phyloP scores from a whole-genome alignment of 2,329 filamentous ascomycete genomes.

The Xylariales sp. region DNA sequence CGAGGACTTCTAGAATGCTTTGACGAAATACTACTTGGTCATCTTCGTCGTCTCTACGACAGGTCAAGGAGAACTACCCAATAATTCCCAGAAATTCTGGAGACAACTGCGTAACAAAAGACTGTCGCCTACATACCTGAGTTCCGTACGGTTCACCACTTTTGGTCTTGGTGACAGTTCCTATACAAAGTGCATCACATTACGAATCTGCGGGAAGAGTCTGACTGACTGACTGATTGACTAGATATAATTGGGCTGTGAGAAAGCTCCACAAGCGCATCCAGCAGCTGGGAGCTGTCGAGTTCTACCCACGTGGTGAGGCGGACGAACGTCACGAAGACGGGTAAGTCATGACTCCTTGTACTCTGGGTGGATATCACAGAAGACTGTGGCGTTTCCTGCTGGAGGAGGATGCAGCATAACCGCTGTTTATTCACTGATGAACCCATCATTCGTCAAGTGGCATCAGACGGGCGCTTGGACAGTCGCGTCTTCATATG shows the following conservation, averaged over 20 bases:
- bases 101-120: conserved; percentile 74
- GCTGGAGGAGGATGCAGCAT: too few species aligned
- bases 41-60: conserved; percentile 88
- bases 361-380: too few species aligned
- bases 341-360: conserved; percentile 52
- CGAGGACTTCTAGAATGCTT: conserved; percentile 43
- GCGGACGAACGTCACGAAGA: conserved; percentile 92
- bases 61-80: conserved; percentile 88
- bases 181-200: conserved; percentile 68
- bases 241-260: conserved; percentile 86
- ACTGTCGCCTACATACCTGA: conserved; percentile 65
- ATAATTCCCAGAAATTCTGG: conserved; percentile 81
- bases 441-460: too few species aligned
- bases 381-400: too few species aligned
- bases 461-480: too few species aligned
- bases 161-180: conserved; percentile 95
- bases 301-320: conserved; percentile 75
- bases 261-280: conserved; percentile 83
- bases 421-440: too few species aligned
- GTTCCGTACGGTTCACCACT: conserved; percentile 67
- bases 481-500: too few species aligned
- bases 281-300: conserved; percentile 72
- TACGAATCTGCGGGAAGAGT: background rate
- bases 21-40: conserved; percentile 53
- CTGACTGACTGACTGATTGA: background rate